Percentiles rank a stretch among this genome's conserved stretches.
phyloP scores from a whole-genome alignment of 2,329 filamentous ascomycete genomes.

The Chrysoporthe puriensis region DNA sequence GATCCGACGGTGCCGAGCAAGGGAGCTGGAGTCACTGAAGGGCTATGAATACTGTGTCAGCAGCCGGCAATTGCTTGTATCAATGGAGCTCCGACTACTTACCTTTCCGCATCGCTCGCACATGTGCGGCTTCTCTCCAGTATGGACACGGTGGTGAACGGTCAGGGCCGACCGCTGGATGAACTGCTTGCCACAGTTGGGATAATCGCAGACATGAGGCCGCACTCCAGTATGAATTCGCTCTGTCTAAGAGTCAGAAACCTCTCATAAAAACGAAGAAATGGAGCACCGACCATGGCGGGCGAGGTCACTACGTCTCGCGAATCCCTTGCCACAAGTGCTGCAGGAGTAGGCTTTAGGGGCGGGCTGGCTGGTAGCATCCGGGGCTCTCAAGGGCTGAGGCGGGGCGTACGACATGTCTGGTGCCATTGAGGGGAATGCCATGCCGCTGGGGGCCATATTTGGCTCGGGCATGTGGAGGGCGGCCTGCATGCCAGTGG shows the following conservation, averaged over 20 bases:
- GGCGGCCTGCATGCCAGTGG: constrained; percentile 54
- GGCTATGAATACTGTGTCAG: constrained; percentile 59
- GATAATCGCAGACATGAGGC: constrained; percentile 90
- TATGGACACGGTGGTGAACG: constrained; percentile 93
- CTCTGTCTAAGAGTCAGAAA: constrained; percentile 59
- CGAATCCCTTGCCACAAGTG: constrained; percentile 90
- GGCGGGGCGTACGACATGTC: constrained; percentile 46
- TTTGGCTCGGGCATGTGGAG: constrained; percentile 50
- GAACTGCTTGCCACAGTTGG: constrained; percentile 91
- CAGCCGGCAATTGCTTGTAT: neutral
- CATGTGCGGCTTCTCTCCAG: constrained; percentile 97
- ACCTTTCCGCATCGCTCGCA: constrained; percentile 97
- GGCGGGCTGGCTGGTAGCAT: constrained; percentile 39
- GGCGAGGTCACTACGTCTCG: constrained; percentile 88
- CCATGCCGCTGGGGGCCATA: constrained; percentile 38
- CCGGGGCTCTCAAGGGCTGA: constrained; percentile 40
- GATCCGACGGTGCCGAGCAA: constrained; percentile 90
- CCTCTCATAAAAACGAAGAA: constrained; percentile 4
- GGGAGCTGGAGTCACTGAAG: constrained; percentile 93
- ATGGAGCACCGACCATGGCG: constrained; percentile 67
- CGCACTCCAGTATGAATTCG: constrained; percentile 91
- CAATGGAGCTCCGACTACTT: constrained; percentile 35
- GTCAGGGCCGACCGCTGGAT: constrained; percentile 96
- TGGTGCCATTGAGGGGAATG: constrained; percentile 41
- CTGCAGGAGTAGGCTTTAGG: constrained; percentile 83